Evolutionary conservation across 352 stramenopile genomes (phyloP).

Genomic region (Phytophthora meadii): DNA sequence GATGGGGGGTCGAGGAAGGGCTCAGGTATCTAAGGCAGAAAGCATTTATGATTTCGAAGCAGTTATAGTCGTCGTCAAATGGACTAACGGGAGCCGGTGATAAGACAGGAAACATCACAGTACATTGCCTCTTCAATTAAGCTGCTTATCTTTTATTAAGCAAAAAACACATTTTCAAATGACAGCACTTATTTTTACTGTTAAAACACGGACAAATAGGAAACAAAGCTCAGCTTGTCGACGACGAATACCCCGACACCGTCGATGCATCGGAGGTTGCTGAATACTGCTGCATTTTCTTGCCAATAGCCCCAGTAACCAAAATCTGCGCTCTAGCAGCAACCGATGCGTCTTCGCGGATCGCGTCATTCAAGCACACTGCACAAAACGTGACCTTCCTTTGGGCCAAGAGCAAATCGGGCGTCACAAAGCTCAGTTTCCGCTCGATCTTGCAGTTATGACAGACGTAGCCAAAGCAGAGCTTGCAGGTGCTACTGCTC

Average conservation of each 20-base stretch:
- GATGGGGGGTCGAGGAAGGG: too few species aligned
- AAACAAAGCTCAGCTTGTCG: neutral
- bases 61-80: too few species aligned
- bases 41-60: too few species aligned
- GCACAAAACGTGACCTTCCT: slow-evolving; percentile 46
- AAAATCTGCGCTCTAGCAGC: slow-evolving; percentile 34
- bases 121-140: too few species aligned
- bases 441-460: slow-evolving; percentile 37
- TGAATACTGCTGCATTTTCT: slow-evolving; percentile 12
- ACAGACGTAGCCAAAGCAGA: slow-evolving; percentile 46
- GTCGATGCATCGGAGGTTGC: slow-evolving; percentile 20
- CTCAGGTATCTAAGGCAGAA: too few species aligned
- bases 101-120: too few species aligned
- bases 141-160: too few species aligned
- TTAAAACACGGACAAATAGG: too few species aligned
- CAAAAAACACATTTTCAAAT: too few species aligned
- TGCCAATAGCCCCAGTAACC: slow-evolving; percentile 11
- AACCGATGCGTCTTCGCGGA: slow-evolving; percentile 28
- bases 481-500: slow-evolving; percentile 41
- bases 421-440: slow-evolving; percentile 45
- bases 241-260: slow-evolving; percentile 27
- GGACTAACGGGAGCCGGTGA: too few species aligned
- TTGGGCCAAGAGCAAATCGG: slow-evolving; percentile 37
- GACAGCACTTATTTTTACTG: too few species aligned
- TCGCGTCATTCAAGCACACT: slow-evolving; percentile 39